These are phyloP conservation scores for Avena atlantica DNA, from an alignment of 176 grass and related monocot genomes.

Conservation along the genomic window DNA sequence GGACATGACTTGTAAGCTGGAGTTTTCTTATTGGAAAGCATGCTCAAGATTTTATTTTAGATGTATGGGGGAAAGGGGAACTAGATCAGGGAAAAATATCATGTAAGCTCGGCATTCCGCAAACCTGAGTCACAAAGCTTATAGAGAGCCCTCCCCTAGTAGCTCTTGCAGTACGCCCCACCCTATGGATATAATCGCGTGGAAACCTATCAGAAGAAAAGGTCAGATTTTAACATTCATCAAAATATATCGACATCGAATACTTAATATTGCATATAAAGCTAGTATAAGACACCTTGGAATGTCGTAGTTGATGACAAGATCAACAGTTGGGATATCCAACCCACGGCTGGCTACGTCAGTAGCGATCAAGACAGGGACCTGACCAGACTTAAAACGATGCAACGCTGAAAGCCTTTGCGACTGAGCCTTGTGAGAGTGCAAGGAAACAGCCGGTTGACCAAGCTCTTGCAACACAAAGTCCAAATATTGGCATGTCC, in stretches of 20 bases:
- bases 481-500: slow-evolving; percentile 76
- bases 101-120: slow-evolving; percentile 13
- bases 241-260: not conserved
- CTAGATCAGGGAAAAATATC: slow-evolving; percentile 5
- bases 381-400: slow-evolving; percentile 81
- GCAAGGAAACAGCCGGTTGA: slow-evolving; percentile 71
- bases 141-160: slow-evolving; percentile 79
- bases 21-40: not conserved
- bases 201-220: slow-evolving; percentile 53
- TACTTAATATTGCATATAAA: slow-evolving; percentile 7
- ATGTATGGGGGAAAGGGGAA: not conserved
- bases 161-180: slow-evolving; percentile 95
- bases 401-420: slow-evolving; percentile 71
- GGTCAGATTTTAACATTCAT: slow-evolving; percentile 29
- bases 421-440: slow-evolving; percentile 84
- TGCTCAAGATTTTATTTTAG: slow-evolving; percentile 5
- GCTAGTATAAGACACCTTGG: slow-evolving; percentile 58
- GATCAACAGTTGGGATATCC: slow-evolving; percentile 97
- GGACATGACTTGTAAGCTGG: not conserved
- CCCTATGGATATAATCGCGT: slow-evolving; percentile 87
- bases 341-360: slow-evolving; percentile 95
- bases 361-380: slow-evolving; percentile 75
- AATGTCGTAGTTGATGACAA: slow-evolving; percentile 97
- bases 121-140: slow-evolving; percentile 90
- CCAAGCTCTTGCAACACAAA: slow-evolving; percentile 80